Percentiles rank a stretch among this genome's conserved stretches.
Conservation (phyloP, 192 early-diverging fungal genomes). For the Powellomyces hirtus region DNA sequence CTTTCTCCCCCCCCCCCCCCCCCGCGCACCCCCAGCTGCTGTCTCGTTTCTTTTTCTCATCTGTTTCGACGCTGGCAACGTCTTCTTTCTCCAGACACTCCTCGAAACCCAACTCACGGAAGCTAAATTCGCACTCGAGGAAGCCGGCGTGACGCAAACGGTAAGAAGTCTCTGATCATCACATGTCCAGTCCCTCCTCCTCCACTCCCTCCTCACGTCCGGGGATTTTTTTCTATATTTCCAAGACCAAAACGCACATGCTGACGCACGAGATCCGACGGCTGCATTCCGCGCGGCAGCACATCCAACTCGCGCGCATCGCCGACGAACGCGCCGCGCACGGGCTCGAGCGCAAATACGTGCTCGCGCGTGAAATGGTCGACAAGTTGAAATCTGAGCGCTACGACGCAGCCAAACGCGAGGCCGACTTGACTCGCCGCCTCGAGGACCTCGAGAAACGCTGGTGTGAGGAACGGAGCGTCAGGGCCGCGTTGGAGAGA, state of each 20-base stretch:
- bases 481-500: not conserved
- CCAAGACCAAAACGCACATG: conserved; percentile 42
- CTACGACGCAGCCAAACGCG: not conserved
- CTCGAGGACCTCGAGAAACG: conserved; percentile 19
- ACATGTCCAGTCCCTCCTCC: too few relatives aligned
- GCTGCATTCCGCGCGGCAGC: conserved; percentile 29
- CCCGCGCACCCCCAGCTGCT: too few relatives aligned
- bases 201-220: conserved; percentile 2
- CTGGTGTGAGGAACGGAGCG: not conserved
- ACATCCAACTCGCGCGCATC: conserved; percentile 25
- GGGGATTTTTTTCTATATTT: not conserved
- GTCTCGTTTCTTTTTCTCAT: too few relatives aligned
- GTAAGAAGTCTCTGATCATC: conserved; percentile 32
- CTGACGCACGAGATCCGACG: conserved; percentile 49
- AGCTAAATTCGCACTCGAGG: conserved; percentile 34
- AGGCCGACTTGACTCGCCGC: not conserved
- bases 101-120: conserved; percentile 46
- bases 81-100: conserved; percentile 28
- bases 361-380: conserved; percentile 42
- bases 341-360: conserved; percentile 40
- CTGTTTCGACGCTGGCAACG: too few relatives aligned
- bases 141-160: conserved; percentile 37
- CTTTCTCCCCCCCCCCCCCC: too few relatives aligned
- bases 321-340: conserved; percentile 31
- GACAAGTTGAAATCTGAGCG: conserved; percentile 44